phyloP scores from a whole-genome alignment of 2,329 filamentous ascomycete species.

The Aspergillus clavatus region DNA sequence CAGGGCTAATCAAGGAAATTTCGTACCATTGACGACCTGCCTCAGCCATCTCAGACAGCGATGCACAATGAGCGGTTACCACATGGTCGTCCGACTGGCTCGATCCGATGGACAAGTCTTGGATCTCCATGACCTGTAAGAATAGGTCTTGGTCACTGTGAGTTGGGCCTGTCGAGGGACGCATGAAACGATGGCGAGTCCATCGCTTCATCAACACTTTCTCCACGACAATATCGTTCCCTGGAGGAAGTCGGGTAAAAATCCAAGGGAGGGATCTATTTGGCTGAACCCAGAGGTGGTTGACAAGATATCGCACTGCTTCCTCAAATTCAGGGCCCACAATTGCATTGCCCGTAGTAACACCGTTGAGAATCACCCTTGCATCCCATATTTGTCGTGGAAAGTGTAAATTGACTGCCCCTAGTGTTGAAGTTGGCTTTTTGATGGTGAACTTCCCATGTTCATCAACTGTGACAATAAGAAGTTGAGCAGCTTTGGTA shows the following conservation, averaged over 20 bases:
- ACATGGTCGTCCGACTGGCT: slow-evolving; percentile 18
- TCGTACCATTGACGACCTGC: slow-evolving; percentile 37
- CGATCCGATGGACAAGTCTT: slow-evolving; percentile 30
- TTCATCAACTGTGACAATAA: slow-evolving; percentile 33
- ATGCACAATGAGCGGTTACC: slow-evolving; percentile 25
- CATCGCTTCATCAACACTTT: slow-evolving; percentile 34
- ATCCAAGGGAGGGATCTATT: slow-evolving; percentile 23
- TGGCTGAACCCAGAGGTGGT: slow-evolving; percentile 33
- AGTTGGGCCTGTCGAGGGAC: neutral
- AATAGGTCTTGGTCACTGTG: slow-evolving; percentile 20
- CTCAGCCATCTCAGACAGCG: slow-evolving; percentile 26
- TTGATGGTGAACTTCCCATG: slow-evolving; percentile 26
- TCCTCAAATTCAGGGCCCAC: slow-evolving; percentile 23
- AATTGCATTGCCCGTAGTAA: slow-evolving; percentile 18
- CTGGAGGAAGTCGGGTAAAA: slow-evolving; percentile 22
- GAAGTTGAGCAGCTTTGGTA: slow-evolving; percentile 22
- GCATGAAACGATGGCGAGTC: slow-evolving; percentile 27
- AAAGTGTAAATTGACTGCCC: slow-evolving; percentile 37
- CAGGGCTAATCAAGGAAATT: slow-evolving; percentile 33
- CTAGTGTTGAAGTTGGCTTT: slow-evolving; percentile 24
- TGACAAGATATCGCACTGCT: slow-evolving; percentile 28
- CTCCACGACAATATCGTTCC: slow-evolving; percentile 21
- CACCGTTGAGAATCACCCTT: slow-evolving; percentile 27
- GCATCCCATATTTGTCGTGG: slow-evolving; percentile 40
- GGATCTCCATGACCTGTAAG: slow-evolving; percentile 37